Base-by-base conservation (phyloP, 2,329 filamentous ascomycete species). In the Aspergillus sp. region DNA sequence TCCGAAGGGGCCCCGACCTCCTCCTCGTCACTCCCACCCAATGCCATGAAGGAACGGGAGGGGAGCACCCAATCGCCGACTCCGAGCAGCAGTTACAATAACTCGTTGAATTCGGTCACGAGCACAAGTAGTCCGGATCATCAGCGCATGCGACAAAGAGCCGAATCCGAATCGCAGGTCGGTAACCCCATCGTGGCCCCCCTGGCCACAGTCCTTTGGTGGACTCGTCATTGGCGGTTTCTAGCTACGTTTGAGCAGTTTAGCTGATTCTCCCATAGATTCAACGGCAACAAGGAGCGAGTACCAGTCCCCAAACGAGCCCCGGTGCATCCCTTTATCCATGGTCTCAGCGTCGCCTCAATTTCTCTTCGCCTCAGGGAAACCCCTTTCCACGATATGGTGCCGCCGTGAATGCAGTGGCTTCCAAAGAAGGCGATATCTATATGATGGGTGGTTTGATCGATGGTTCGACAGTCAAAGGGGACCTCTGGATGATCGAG, bases 381-480 rank as follows among this genome's bases (percentile, higher is more conserved):
- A 92, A 90, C 61, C 94, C 94, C 0, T 99, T 99, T 64, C 94
- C 94, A 13, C 86, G 94, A 70, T 99, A 99, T 81, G 94, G 94
- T 69, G 91, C 95, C 47, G 94, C 95, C 5, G 93, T 97, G 70
- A 99, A 99, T 71, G 84, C 91, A 0, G 81, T 88, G 14, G 89
- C 92, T 20, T 97, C 92, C 36, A 97, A 97, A 74, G 94, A 99
- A 73, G 95, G 95, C 54, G 91, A 96, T 64, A 89, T 99, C 52
- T 99, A 97, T 67, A 82, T 99, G 67, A 97, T 99, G 92, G 94
- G 94, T 58, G 94, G 94, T 47, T 76, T 99, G 56, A 93, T 99
- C 64, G 93, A 96, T 67, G 93, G 93, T 61, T 89, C 91, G 34
- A 96, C 91, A 2, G 94, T 97, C 42, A 97, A 97, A 70, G 94